A percentile compares a stretch with the other conserved stretches of the same genome.
Conservation (phyloP, 306 rosid genomes). For the Hippophae tibetana region DNA sequence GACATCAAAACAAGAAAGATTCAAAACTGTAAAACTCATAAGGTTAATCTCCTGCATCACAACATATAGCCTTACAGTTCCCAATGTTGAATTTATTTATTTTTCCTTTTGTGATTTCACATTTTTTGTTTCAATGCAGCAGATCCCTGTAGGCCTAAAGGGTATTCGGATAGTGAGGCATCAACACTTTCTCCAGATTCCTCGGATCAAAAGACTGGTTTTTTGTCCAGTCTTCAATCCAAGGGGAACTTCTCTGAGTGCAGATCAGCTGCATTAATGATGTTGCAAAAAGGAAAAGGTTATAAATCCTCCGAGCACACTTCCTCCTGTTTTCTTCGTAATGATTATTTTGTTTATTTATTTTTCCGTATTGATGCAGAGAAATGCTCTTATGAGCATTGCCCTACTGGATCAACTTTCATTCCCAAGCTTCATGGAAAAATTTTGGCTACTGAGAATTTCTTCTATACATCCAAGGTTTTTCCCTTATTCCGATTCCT, state of each 20-base stretch:
- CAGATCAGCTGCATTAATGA: slow-evolving; percentile 69
- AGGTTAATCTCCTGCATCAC: too few relatives aligned
- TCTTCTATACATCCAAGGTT: slow-evolving; percentile 91
- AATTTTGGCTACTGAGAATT: slow-evolving; percentile 92
- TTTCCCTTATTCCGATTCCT: background rate
- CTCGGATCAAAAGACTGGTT: slow-evolving; percentile 23
- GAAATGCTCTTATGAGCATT: slow-evolving; percentile 48
- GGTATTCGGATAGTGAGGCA: slow-evolving; percentile 47
- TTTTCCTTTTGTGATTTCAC: slow-evolving; percentile 6
- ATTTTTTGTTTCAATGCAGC: slow-evolving; percentile 47
- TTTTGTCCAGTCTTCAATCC: slow-evolving; percentile 41
- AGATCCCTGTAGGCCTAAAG: slow-evolving; percentile 89
- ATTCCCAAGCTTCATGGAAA: slow-evolving; percentile 77
- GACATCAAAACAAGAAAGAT: too few relatives aligned
- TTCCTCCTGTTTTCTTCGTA: slow-evolving; percentile 12
- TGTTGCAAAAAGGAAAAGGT: slow-evolving; percentile 93
- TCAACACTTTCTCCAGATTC: slow-evolving; percentile 43
- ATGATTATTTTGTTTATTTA: slow-evolving; percentile 9
- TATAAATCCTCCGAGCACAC: slow-evolving; percentile 6
- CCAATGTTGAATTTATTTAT: too few relatives aligned
- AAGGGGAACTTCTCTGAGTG: slow-evolving; percentile 83
- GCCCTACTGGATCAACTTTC: slow-evolving; percentile 75
- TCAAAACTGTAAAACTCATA: too few relatives aligned
- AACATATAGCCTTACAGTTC: too few relatives aligned
- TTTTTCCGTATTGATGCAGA: slow-evolving; percentile 34